phyloP scores from a whole-genome alignment of 176 grass and related monocot genomes.

The Aegilops speltoides region DNA sequence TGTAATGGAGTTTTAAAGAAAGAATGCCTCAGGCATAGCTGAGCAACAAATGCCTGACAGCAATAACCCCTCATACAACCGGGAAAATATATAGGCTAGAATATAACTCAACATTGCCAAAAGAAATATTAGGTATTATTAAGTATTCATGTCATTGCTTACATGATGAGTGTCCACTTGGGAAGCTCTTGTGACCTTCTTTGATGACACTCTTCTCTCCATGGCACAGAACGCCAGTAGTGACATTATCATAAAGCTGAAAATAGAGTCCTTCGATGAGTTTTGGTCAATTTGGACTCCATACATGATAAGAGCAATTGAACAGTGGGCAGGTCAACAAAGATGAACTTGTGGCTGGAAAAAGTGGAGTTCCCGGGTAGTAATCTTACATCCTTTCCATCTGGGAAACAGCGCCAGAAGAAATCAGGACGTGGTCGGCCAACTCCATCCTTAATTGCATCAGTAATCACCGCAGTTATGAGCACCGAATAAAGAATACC shows the following conservation, averaged over 20 bases:
- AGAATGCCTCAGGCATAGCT: not conserved
- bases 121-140: constrained; percentile 9
- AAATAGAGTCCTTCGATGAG: constrained; percentile 11
- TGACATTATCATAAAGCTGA: constrained; percentile 81
- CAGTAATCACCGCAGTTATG: constrained; percentile 93
- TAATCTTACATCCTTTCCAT: constrained; percentile 75
- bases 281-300: not conserved
- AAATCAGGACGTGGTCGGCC: constrained; percentile 94
- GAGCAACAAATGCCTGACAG: not conserved
- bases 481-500: constrained; percentile 93
- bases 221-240: constrained; percentile 76
- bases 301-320: constrained; percentile 7
- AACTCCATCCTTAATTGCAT: constrained; percentile 95
- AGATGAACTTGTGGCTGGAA: constrained; percentile 11
- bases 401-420: constrained; percentile 98
- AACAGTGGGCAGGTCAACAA: constrained; percentile 10
- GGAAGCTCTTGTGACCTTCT: constrained; percentile 97
- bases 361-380: constrained; percentile 1
- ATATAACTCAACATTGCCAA: not conserved
- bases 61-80: not conserved
- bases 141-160: constrained; percentile 17
- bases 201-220: constrained; percentile 78
- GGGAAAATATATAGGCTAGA: no score
- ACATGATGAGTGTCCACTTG: constrained; percentile 94
- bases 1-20: not conserved